These are phyloP conservation scores for Neopestalotiopsis sp. DNA, from an alignment of 2,329 filamentous ascomycete genomes.

Conservation along the genomic window DNA sequence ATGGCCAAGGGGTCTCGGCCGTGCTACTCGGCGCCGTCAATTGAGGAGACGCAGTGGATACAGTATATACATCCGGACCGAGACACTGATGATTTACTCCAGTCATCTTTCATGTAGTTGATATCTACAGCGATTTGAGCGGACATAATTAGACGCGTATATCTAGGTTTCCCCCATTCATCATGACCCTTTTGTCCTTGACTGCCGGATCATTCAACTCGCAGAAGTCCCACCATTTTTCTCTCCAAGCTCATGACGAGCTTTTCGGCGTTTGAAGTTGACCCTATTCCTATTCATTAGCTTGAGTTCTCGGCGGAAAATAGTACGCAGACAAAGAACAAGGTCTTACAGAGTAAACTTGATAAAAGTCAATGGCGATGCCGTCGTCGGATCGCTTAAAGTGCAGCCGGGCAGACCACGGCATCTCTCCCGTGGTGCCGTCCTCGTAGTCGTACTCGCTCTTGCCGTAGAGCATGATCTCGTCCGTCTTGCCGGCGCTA, in stretches of 20 bases:
- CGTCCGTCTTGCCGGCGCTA: neutral
- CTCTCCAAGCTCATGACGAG: neutral
- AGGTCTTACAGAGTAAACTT: neutral
- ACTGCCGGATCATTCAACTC: neutral
- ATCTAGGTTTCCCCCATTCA: neutral
- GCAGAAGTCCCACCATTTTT: neutral
- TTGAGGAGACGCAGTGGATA: neutral
- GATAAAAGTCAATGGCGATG: neutral
- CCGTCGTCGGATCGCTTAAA: neutral
- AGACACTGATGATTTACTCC: neutral
- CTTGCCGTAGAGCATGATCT: neutral
- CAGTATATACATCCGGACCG: neutral
- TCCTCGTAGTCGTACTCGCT: slow-evolving; percentile 1
- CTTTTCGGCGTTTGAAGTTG: neutral
- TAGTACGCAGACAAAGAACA: neutral
- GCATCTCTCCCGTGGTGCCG: neutral
- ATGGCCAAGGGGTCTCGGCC: neutral
- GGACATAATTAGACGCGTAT: too few relatives aligned
- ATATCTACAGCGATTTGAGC: too few relatives aligned
- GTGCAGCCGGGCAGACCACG: neutral
- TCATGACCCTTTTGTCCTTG: neutral
- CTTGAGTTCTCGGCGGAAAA: neutral
- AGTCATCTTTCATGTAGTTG: neutral
- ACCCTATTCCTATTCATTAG: neutral
- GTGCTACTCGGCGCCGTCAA: neutral